Evolutionary conservation across 495 filamentous ascomycete genomes (phyloP).

Genomic region (Penicillium canescens): DNA sequence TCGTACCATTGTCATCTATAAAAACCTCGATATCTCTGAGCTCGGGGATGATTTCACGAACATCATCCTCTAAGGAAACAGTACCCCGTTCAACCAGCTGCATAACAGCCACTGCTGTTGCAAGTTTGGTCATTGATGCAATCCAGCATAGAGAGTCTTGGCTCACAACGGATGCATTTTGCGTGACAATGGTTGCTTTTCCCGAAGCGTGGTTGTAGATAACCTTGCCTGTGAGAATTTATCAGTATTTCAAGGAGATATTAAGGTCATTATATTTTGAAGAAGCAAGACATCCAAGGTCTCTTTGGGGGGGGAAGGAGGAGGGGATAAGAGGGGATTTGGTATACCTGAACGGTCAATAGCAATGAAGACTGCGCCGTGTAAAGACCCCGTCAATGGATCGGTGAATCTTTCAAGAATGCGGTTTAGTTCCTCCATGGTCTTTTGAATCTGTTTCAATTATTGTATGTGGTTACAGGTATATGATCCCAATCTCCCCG

Average conservation of each 20-base stretch:
- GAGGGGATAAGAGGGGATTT: too few relatives aligned
- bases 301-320: too few relatives aligned
- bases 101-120: slow-evolving; percentile 44
- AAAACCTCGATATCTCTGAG: slow-evolving; percentile 6
- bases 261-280: background rate
- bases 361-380: slow-evolving; percentile 7
- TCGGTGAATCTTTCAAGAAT: slow-evolving; percentile 7
- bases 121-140: slow-evolving; percentile 30
- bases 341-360: slow-evolving; percentile 8
- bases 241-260: background rate
- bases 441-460: too few relatives aligned
- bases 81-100: slow-evolving; percentile 44
- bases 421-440: background rate
- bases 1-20: background rate
- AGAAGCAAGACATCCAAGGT: too few relatives aligned
- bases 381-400: slow-evolving; percentile 9
- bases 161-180: background rate
- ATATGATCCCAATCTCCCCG: background rate
- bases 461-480: too few relatives aligned
- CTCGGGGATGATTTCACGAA: slow-evolving; percentile 29
- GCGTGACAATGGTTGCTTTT: background rate
- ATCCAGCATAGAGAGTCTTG: slow-evolving; percentile 15
- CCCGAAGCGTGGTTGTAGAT: slow-evolving; percentile 2
- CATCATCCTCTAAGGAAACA: slow-evolving; percentile 38
- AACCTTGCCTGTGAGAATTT: background rate